Evolutionary conservation across 2,329 filamentous ascomycete species (phyloP).

Genomic region (Trichoderma guizhouense): DNA sequence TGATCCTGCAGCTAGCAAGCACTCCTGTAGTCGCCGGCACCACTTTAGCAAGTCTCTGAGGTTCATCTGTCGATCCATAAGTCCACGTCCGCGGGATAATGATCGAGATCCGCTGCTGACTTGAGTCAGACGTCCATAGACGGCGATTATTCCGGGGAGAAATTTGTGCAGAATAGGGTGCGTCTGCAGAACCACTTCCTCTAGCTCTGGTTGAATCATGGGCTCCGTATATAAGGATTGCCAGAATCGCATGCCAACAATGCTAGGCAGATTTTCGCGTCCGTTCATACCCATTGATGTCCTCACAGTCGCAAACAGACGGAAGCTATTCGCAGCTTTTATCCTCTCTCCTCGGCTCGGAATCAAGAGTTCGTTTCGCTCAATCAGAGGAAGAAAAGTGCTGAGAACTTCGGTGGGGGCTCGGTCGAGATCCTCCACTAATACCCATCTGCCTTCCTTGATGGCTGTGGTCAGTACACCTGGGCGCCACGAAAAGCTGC

Average conservation of each 20-base stretch:
- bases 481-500: slow-evolving; percentile 87
- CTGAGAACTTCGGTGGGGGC: slow-evolving; percentile 94
- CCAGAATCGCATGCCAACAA: slow-evolving; percentile 88
- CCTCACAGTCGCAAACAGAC: slow-evolving; percentile 86
- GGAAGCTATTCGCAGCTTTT: slow-evolving; percentile 78
- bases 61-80: slow-evolving; percentile 54
- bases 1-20: slow-evolving; percentile 59
- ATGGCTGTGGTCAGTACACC: slow-evolving; percentile 94
- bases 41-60: slow-evolving; percentile 86
- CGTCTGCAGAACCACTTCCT: slow-evolving; percentile 66
- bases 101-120: slow-evolving; percentile 45
- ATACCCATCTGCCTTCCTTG: slow-evolving; percentile 88
- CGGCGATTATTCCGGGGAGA: slow-evolving; percentile 55
- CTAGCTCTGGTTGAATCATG: slow-evolving; percentile 66
- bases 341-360: slow-evolving; percentile 85
- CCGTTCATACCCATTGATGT: slow-evolving; percentile 68
- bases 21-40: slow-evolving; percentile 70
- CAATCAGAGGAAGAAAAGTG: slow-evolving; percentile 86
- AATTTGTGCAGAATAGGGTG: slow-evolving; percentile 68
- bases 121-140: slow-evolving; percentile 53
- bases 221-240: slow-evolving; percentile 66
- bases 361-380: slow-evolving; percentile 85
- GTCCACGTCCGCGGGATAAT: slow-evolving; percentile 39
- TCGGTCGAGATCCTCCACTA: slow-evolving; percentile 94
- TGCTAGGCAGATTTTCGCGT: slow-evolving; percentile 63